phyloP scores from a whole-genome alignment of 176 grass and related monocot genomes.

The Aechmea fasciata region DNA sequence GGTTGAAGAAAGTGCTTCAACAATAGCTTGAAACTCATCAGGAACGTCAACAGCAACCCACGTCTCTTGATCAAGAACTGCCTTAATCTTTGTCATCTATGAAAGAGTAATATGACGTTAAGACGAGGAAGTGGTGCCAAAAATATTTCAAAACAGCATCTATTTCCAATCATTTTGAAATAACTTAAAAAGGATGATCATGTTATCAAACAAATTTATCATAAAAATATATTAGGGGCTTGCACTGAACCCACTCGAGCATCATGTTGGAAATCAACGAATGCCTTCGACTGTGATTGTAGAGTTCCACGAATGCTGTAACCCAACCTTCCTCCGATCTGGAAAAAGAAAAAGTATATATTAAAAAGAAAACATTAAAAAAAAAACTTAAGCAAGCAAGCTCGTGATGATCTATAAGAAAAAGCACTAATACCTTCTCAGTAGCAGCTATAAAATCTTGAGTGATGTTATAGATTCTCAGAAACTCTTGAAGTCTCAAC shows the following conservation, averaged over 20 bases:
- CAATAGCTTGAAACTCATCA: slow-evolving; percentile 91
- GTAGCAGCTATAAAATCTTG: slow-evolving; percentile 85
- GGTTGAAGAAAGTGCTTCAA: slow-evolving; percentile 67
- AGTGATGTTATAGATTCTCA: slow-evolving; percentile 92
- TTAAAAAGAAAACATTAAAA: neutral
- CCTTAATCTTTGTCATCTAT: slow-evolving; percentile 98
- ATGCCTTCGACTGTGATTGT: slow-evolving; percentile 91
- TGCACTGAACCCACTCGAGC: slow-evolving; percentile 52
- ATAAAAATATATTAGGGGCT: slow-evolving; percentile 2
- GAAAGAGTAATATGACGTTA: slow-evolving; percentile 5
- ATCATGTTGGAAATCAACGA: slow-evolving; percentile 96
- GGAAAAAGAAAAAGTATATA: slow-evolving; percentile 11
- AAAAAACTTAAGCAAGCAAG: neutral
- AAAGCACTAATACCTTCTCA: slow-evolving; percentile 67
- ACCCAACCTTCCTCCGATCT: slow-evolving; percentile 96
- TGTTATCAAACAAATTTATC: neutral
- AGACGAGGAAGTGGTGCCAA: neutral
- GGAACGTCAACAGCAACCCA: slow-evolving; percentile 90
- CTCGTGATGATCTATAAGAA: slow-evolving; percentile 5
- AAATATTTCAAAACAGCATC: neutral
- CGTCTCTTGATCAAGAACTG: slow-evolving; percentile 95
- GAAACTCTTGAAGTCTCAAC: slow-evolving; percentile 88
- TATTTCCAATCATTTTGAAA: neutral
- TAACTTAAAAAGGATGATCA: neutral
- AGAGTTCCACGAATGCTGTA: slow-evolving; percentile 95